Evolutionary conservation across 2,329 filamentous ascomycete genomes (phyloP).

Genomic region (Metarhizium sp.): DNA sequence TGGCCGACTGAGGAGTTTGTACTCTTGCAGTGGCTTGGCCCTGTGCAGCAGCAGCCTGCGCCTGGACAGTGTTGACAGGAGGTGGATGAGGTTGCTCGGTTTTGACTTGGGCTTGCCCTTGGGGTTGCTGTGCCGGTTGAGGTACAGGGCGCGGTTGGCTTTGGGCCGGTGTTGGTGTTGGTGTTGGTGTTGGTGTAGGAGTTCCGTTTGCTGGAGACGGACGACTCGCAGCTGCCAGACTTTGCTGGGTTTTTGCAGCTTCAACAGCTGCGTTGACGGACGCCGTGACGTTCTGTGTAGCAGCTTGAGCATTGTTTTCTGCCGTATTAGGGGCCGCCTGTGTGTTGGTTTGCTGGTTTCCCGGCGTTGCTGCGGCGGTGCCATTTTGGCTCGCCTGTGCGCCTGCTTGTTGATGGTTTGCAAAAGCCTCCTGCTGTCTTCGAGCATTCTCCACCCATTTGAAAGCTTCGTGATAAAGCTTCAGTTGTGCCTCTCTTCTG

Average conservation of each 20-base stretch:
- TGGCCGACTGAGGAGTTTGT: conserved; percentile 39
- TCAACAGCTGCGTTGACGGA: conserved; percentile 35
- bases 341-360: conserved; percentile 14
- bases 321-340: conserved; percentile 13
- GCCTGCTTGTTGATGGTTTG: conserved; percentile 12
- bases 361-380: conserved; percentile 14
- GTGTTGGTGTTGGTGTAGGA: conserved; percentile 11
- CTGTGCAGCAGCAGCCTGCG: conserved; percentile 31
- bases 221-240: conserved; percentile 18
- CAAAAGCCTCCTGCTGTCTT: conserved; percentile 30
- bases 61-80: conserved; percentile 39
- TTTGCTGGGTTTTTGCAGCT: conserved; percentile 34
- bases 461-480: conserved; percentile 35
- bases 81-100: conserved; percentile 27
- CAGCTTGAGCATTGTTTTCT: conserved; percentile 18
- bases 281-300: conserved; percentile 23
- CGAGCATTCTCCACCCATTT: conserved; percentile 39
- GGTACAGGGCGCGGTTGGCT: conserved; percentile 19
- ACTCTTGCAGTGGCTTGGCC: conserved; percentile 38
- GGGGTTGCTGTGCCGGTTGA: conserved; percentile 16
- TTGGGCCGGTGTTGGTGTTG: conserved; percentile 9
- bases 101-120: conserved; percentile 15
- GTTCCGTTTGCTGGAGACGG: conserved; percentile 21
- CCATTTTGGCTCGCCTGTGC: conserved; percentile 12
- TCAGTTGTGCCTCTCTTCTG: conserved; percentile 33